A percentile compares a stretch with the other conserved stretches of the same genome.
Conservation (phyloP, 164 flowering plant species). For the Umbilicus rupestris region DNA sequence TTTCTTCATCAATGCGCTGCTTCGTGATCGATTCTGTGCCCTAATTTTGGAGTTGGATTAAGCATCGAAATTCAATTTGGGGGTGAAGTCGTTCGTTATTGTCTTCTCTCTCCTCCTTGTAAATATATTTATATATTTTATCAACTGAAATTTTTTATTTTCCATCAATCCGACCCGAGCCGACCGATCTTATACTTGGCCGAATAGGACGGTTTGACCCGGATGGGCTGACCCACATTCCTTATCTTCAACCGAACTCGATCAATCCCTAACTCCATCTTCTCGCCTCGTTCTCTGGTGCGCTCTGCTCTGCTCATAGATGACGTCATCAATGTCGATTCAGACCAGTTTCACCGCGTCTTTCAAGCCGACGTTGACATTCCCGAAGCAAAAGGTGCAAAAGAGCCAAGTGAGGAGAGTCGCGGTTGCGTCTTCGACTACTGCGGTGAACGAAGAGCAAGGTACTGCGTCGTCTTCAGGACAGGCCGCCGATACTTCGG, state of each 20-base stretch:
- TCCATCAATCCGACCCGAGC: too few relatives aligned
- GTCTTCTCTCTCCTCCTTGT: background rate
- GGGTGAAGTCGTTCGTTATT: background rate
- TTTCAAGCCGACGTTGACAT: background rate
- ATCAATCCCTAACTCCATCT: background rate
- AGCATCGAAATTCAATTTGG: background rate
- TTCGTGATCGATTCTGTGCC: background rate
- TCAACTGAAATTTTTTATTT: too few relatives aligned
- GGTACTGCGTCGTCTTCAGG: background rate
- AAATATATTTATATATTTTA: too few relatives aligned
- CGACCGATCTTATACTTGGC: too few relatives aligned
- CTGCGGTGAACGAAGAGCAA: background rate
- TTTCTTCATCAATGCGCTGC: background rate
- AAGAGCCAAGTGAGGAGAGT: background rate
- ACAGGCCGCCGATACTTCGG: background rate
- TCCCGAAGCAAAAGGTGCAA: background rate
- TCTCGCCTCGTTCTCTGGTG: background rate
- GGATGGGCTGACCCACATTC: too few relatives aligned
- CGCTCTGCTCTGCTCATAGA: background rate
- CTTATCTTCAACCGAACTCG: too few relatives aligned
- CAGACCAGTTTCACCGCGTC: slow-evolving; percentile 2
- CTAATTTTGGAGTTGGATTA: background rate
- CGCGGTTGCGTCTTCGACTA: background rate
- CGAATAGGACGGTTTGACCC: too few relatives aligned
- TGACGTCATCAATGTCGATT: background rate